Conservation (phyloP, 1,284 basidiomycete genomes). For the Chondrostereum purpureum region DNA sequence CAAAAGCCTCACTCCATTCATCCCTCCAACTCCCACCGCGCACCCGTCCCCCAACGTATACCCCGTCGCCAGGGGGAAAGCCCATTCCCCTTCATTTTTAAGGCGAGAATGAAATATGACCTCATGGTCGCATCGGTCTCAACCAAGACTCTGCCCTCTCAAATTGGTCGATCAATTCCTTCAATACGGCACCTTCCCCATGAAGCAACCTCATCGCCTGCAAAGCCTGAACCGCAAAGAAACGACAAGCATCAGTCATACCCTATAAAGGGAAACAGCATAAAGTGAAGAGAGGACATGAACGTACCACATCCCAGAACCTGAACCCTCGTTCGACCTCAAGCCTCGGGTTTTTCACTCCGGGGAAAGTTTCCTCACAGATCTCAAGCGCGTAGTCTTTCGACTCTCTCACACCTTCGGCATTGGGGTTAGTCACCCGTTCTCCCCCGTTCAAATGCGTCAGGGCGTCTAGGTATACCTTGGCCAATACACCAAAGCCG, state of each 20-base stretch:
- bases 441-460: constrained; percentile 79
- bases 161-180: constrained; percentile 88
- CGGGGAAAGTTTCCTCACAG: constrained; percentile 90
- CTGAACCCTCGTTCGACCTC: constrained; percentile 96
- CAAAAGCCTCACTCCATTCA: too few species aligned
- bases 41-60: too few species aligned
- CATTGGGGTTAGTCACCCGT: constrained; percentile 68
- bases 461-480: constrained; percentile 91
- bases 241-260: constrained; percentile 6
- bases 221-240: constrained; percentile 59
- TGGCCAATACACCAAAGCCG: constrained; percentile 94
- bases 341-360: constrained; percentile 78
- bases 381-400: constrained; percentile 87
- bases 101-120: background rate
- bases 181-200: constrained; percentile 72
- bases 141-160: constrained; percentile 93
- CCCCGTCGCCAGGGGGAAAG: too few species aligned
- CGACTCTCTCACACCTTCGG: constrained; percentile 73
- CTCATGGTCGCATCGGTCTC: constrained; percentile 80
- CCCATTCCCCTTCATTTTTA: background rate
- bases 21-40: too few species aligned
- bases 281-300: constrained; percentile 17
- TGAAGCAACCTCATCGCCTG: constrained; percentile 84
- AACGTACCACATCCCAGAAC: constrained; percentile 94
- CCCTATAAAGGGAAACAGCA: constrained; percentile 9